These are phyloP conservation scores for Xylaria flabelliformis DNA, from an alignment of 495 filamentous ascomycete genomes.

Conservation along the genomic window DNA sequence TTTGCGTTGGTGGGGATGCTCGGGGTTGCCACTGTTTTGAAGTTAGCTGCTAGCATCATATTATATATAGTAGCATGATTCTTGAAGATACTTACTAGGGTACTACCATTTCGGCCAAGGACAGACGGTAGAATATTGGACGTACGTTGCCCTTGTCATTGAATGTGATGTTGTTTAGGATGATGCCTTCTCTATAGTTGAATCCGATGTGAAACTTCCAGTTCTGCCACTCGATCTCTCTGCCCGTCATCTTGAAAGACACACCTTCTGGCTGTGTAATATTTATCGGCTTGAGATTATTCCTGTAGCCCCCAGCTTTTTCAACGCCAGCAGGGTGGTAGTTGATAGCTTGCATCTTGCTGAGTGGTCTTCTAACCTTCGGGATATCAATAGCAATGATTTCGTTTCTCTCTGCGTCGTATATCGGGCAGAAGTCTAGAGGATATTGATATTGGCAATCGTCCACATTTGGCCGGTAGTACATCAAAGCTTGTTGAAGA, in stretches of 20 bases:
- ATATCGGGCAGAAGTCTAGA: slow-evolving; percentile 94
- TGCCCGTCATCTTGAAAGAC: slow-evolving; percentile 81
- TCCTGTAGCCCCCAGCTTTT: slow-evolving; percentile 76
- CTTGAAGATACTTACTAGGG: slow-evolving; percentile 63
- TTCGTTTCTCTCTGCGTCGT: slow-evolving; percentile 79
- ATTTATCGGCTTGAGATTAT: slow-evolving; percentile 87
- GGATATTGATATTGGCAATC: slow-evolving; percentile 92
- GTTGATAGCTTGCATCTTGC: slow-evolving; percentile 75
- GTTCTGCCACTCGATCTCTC: slow-evolving; percentile 90
- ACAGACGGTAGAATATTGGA: slow-evolving; percentile 89
- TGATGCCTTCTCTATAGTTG: slow-evolving; percentile 94
- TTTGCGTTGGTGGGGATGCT: slow-evolving; percentile 90
- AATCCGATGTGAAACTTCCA: slow-evolving; percentile 95
- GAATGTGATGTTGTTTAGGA: slow-evolving; percentile 89
- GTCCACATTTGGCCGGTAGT: slow-evolving; percentile 87
- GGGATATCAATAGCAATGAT: slow-evolving; percentile 93
- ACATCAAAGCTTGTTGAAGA: slow-evolving; percentile 94
- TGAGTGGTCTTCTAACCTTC: slow-evolving; percentile 76
- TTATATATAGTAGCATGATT: not conserved
- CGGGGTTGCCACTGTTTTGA: slow-evolving; percentile 72
- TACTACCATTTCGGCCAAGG: slow-evolving; percentile 94
- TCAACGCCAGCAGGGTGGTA: slow-evolving; percentile 80
- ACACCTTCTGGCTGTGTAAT: slow-evolving; percentile 96
- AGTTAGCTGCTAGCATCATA: not conserved
- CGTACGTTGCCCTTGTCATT: slow-evolving; percentile 85